A percentile compares a stretch with the other conserved stretches of the same genome.
Conservation (phyloP, 2,329 filamentous ascomycete genomes). For the Pseudovirgaria hyperparasitica region DNA sequence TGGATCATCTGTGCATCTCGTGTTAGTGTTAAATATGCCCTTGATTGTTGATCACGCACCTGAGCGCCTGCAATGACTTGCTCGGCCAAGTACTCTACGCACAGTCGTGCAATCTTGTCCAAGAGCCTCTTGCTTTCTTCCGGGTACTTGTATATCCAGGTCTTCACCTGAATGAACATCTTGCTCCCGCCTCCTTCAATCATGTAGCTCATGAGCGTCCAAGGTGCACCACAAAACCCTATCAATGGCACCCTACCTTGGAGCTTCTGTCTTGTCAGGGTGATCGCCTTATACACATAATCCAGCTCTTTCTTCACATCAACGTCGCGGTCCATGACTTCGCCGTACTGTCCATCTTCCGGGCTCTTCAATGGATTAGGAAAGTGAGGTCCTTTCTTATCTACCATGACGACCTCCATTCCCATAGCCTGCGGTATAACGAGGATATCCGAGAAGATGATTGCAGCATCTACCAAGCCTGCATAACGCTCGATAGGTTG, state of each 20-base stretch:
- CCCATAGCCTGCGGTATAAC: slow-evolving; percentile 97
- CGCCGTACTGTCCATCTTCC: slow-evolving; percentile 67
- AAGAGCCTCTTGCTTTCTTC: slow-evolving; percentile 69
- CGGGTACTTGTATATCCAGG: slow-evolving; percentile 87
- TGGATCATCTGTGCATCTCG: slow-evolving; percentile 58
- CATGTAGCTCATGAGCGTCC: slow-evolving; percentile 98
- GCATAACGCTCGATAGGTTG: slow-evolving; percentile 88
- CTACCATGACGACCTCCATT: slow-evolving; percentile 97
- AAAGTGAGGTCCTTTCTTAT: slow-evolving; percentile 94
- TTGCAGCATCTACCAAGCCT: slow-evolving; percentile 86
- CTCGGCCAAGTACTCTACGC: slow-evolving; percentile 83
- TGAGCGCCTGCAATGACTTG: slow-evolving; percentile 92
- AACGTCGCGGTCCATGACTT: slow-evolving; percentile 65
- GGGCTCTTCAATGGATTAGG: slow-evolving; percentile 71
- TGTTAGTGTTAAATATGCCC: slow-evolving; percentile 8
- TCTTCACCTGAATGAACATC: slow-evolving; percentile 87
- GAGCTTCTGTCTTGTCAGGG: slow-evolving; percentile 77
- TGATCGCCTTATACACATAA: slow-evolving; percentile 95
- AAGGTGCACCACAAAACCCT: slow-evolving; percentile 93
- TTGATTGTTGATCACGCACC: slow-evolving; percentile 30
- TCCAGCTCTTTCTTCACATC: slow-evolving; percentile 73
- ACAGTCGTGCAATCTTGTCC: slow-evolving; percentile 85
- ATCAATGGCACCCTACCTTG: slow-evolving; percentile 81
- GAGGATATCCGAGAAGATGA: slow-evolving; percentile 97
- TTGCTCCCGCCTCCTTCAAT: slow-evolving; percentile 95